Evolutionary conservation across 306 rosid genomes (phyloP), one percentile per base, ranked within the genome.

Genomic region (Quercus aquifolioides): DNA sequence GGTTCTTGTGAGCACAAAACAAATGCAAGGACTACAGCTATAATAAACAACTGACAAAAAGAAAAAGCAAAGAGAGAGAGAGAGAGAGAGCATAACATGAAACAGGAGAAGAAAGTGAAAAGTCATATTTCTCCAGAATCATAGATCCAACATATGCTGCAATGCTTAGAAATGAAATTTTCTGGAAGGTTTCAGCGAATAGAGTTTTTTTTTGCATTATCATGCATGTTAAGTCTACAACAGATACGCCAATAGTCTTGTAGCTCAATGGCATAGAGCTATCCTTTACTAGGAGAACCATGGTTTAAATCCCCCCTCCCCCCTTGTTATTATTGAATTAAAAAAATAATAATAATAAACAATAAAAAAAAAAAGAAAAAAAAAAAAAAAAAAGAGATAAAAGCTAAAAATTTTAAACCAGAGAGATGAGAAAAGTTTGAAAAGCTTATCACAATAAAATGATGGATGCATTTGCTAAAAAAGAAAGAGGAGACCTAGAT

Each of bases 1-100:
- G 78, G 68, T 30, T 78, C 12, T 56, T 55, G 68, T 70, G 77
- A 79, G 82, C 71, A 84, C 46, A 71, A 69, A 77, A 79, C 35
- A 82, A 60, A 33, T 18, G 51, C 74, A 78, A 55, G 76, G 43
- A 70, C 59, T 78, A 56, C 56, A 72, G 52, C 55, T 60, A 13
- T 51, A 49, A 67, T 23, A 33, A 57, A n/a, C 6, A 51, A 43
- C 46, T 28, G 46, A 13, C 41, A n/a, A 49, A 17, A 21, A 30
- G 28, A 9, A 19, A 68, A 35, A 4, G 25, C 2, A 2, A 6
- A 54, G 0, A 58, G 33, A 59, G 23, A 58, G 64, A 54, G 1
- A 58, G 33, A 59, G 26, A 4, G 65, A 59, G 0, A 59, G 65
- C 25, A 59, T 23, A 20, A 59, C 65, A 59, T 26, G 23, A 59